A percentile compares a stretch with the other conserved stretches of the same genome.
Conservation (phyloP, 495 filamentous ascomycete genomes). For the Trichodelitschia bisporula region DNA sequence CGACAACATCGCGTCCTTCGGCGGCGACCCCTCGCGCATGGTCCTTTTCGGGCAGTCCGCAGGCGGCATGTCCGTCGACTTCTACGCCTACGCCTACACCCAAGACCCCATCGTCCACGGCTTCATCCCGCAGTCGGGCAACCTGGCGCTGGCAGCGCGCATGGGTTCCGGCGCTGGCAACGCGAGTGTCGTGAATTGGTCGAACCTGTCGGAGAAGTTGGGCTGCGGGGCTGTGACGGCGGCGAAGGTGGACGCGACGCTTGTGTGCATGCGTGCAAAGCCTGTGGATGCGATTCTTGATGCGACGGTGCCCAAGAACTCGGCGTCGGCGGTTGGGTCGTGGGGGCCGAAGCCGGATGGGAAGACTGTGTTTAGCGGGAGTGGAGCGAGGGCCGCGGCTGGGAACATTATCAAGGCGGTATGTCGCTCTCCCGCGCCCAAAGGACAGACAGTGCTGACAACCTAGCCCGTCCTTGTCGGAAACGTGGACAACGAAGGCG, state of each 20-base stretch:
- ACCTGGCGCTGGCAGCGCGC: not conserved
- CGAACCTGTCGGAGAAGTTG: not conserved
- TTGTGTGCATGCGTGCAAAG: not conserved
- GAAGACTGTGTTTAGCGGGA: not conserved
- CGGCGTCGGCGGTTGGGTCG: not conserved
- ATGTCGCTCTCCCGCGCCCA: not conserved
- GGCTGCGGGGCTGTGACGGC: not conserved
- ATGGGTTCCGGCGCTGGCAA: not conserved
- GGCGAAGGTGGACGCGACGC: not conserved
- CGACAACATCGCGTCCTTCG: slow-evolving; percentile 32
- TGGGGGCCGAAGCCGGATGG: not conserved
- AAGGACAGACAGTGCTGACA: too few species aligned
- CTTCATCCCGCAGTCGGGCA: not conserved
- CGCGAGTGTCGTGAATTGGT: not conserved
- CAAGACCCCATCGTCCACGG: not conserved
- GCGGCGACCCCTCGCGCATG: slow-evolving; percentile 11
- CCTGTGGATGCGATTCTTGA: not conserved
- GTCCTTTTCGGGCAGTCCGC: not conserved
- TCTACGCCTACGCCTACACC: not conserved
- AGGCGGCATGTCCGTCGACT: not conserved
- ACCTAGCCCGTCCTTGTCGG: not conserved
- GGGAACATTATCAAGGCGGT: not conserved
- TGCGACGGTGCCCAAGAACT: not conserved
- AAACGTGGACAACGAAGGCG: not conserved
- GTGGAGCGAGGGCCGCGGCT: not conserved